Evolutionary conservation across 2,329 filamentous ascomycete genomes (phyloP), one percentile per base, ranked within the genome.

Genomic region (Penicillium griseofulvum): DNA sequence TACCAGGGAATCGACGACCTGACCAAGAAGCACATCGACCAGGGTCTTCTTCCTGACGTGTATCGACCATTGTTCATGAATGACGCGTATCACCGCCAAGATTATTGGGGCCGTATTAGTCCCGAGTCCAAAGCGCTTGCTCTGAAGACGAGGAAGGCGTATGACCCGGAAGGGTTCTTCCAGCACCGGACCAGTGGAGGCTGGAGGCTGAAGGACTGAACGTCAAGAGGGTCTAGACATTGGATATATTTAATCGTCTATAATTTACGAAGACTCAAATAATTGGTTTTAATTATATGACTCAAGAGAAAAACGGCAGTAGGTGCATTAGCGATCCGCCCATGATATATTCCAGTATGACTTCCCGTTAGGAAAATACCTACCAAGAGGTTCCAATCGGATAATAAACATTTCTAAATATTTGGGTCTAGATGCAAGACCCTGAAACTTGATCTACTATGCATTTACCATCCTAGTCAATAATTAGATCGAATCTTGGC

Each of bases 41-140:
- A 68, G 10, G 74, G 71, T 11, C 62, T 67, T 5, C 63, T 77
- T 17, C 71, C 75, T 0, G 68, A 76, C 28, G 73, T 71, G 6
- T 76, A 78, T 54, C 63, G 74, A 14, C 77, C 77, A 8, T 62
- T 79, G 5, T 80, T 80, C 60, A 77, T 78, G 72, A 79, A 78
- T 52, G 77, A 79, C 44, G 71, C 69, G 10, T 74, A 78, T 62
- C 72, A 68, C 52, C 63, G 70, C 31, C 76, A 80, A 66, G 74
- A 78, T 49, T 79, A 75, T 62, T 79, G 73, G 69, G 71, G 70
- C 7, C 69, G 74, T 7, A 68, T 77, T 42, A 58, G 66, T 14
- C 70, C 68, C 6, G 62, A 34, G 1, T 65, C 63, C 11, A 63
- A 60, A 39, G 65, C 70, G 39, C 64, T 68, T 52, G 73, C 73